Conservation (phyloP, 768 basidiomycete genomes). For the Hypsizygus marmoreus region DNA sequence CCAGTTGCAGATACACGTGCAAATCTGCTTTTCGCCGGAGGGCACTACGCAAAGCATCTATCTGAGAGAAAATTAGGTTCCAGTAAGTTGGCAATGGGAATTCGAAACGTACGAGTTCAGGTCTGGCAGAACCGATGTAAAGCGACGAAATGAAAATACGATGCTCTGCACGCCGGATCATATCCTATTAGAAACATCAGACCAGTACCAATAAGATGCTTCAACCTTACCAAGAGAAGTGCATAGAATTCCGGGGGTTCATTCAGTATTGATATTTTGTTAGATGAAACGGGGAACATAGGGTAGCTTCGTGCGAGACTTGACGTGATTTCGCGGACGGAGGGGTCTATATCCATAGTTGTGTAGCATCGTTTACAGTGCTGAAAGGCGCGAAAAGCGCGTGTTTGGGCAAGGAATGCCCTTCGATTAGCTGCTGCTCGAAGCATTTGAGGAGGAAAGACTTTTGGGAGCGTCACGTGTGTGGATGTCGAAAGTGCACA, state of each 20-base stretch:
- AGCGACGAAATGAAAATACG: conserved; percentile 90
- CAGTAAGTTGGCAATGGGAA: not conserved
- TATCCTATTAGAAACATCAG: conserved; percentile 46
- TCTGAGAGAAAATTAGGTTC: conserved; percentile 42
- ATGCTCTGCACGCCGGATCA: conserved; percentile 73
- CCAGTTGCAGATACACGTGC: conserved; percentile 71
- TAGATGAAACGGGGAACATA: conserved; percentile 43
- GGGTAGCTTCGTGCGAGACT: conserved; percentile 46
- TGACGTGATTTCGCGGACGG: conserved; percentile 38
- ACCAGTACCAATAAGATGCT: not conserved
- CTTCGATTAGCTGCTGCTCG: no score
- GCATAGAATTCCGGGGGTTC: conserved; percentile 62
- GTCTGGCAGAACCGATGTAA: conserved; percentile 82
- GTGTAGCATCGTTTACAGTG: conserved; percentile 23
- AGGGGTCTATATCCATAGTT: conserved; percentile 30
- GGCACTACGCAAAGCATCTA: conserved; percentile 63
- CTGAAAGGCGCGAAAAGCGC: not conserved
- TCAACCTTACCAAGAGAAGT: conserved; percentile 46
- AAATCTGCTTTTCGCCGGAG: conserved; percentile 62
- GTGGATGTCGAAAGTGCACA: no score
- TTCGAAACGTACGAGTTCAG: conserved; percentile 64
- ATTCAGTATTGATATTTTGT: conserved; percentile 54
- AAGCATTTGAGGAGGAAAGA: no score
- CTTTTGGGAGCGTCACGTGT: no score
- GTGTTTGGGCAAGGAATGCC: no score